Evolutionary conservation across 192 early-diverging fungal species (phyloP).

Genomic region (Mortierella claussenii): DNA sequence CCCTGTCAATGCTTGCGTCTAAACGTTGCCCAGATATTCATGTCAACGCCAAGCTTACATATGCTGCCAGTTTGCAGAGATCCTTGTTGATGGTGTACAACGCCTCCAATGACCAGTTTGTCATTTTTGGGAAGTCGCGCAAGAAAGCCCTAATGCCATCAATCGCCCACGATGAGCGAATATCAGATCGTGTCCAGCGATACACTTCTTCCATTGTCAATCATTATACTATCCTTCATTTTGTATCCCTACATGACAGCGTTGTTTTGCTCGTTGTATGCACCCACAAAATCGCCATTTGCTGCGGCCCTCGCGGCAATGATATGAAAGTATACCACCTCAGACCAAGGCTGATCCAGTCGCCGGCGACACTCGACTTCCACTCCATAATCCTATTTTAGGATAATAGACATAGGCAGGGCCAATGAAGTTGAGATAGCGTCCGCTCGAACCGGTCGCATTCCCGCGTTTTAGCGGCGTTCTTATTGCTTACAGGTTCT

Average conservation of each 20-base stretch:
- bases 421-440: too few species aligned
- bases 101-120: slow-evolving; percentile 70
- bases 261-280: slow-evolving; percentile 57
- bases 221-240: too few species aligned
- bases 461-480: too few species aligned
- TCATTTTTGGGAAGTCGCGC: slow-evolving; percentile 54
- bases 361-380: slow-evolving; percentile 18
- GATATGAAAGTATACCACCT: slow-evolving; percentile 55
- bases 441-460: too few species aligned
- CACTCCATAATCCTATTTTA: slow-evolving; percentile 23
- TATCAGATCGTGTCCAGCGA: too few species aligned
- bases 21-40: too few species aligned
- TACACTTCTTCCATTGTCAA: too few species aligned
- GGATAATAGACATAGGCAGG: too few species aligned
- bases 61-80: slow-evolving; percentile 58
- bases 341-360: slow-evolving; percentile 58
- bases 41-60: slow-evolving; percentile 46
- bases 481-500: slow-evolving; percentile 34
- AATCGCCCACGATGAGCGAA: background rate
- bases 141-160: slow-evolving; percentile 58
- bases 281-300: slow-evolving; percentile 45
- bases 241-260: slow-evolving; percentile 53
- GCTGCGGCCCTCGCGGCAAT: slow-evolving; percentile 37
- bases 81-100: slow-evolving; percentile 71
- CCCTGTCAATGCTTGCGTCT: too few species aligned